Base-by-base conservation (phyloP, 148 eudicot genomes). In the Cornus florida region DNA sequence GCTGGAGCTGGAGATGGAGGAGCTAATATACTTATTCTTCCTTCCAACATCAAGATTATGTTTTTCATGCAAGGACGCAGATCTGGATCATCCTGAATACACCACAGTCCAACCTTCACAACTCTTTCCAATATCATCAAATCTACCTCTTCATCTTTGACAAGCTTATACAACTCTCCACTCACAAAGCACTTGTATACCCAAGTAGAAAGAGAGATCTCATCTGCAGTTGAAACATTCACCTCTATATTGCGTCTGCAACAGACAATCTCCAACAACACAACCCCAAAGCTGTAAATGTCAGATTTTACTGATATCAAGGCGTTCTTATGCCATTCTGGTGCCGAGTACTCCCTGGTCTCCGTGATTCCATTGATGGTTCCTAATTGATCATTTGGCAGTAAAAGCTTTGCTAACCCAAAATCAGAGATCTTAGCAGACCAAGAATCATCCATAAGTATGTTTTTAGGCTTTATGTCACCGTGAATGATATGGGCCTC, bases 401-500 rank as follows among this genome's bases (percentile, higher is more conserved):
- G 64, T 10, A 66, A 39, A 35, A 75, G 70, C 57, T 75, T 75
- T 14, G 77, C 56, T 41, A 75, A 22, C 22, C 70, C 71, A 46
- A 76, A 76, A 24, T 76, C 78, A 14, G n/a, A 12, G 9, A 76
- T 76, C 19, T 66, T 76, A 6, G 78, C 71, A 5, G 39, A 17
- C 24, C 60, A 5, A 2, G 24, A 12, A 41, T 31, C 71, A 5
- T 46, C 64, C 38, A 76, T 43, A 23, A 67, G 43, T 23, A 76
- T 76, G 22, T 76, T 76, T 10, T 76, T 62, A 10, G 78, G 62
- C 6, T 76, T 76, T 41, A 76, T 76, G 28, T 76, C 78, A 12
- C 77, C 67, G 14, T 76, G 78, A 39, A 76, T 67, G 39, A 76
- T 76, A 16, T 76, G 71, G 7, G 78, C 28, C 71, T 76, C 78